These are phyloP conservation scores for Pseudozyma sp. DNA, from an alignment of 1,284 basidiomycete species.

Conservation along the genomic window DNA sequence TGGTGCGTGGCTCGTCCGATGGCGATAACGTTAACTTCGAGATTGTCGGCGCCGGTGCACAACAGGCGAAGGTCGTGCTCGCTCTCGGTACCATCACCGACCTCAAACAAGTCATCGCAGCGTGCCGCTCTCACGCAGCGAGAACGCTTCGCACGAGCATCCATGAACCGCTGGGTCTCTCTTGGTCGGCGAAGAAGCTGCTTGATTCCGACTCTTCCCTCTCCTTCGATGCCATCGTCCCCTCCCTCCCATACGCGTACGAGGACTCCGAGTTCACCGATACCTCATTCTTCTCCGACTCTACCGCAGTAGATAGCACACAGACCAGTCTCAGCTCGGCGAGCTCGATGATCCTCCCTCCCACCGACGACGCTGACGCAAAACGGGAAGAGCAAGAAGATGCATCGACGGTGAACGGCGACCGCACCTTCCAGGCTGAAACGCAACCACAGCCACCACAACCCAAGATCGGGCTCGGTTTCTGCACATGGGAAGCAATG, in stretches of 20 bases:
- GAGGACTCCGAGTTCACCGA: constrained; percentile 18
- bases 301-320: constrained; percentile 23
- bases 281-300: constrained; percentile 35
- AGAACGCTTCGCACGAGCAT: constrained; percentile 17
- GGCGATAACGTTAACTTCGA: constrained; percentile 9
- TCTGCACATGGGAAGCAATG: constrained; percentile 53
- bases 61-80: constrained; percentile 16
- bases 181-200: constrained; percentile 31
- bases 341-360: constrained; percentile 17
- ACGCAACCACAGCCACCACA: background rate
- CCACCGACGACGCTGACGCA: constrained; percentile 1
- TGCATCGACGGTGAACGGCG: constrained; percentile 15
- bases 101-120: constrained; percentile 15
- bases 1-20: constrained; percentile 16
- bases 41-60: constrained; percentile 2
- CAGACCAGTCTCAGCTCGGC: constrained; percentile 3
- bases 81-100: constrained; percentile 18
- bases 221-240: constrained; percentile 12
- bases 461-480: constrained; percentile 31
- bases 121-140: constrained; percentile 29
- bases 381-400: constrained; percentile 14
- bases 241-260: constrained; percentile 8
- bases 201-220: constrained; percentile 13
- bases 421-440: constrained; percentile 16
- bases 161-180: constrained; percentile 32